Conservation (phyloP, 257 asterid genomes). For the Solanum stenotomum region DNA sequence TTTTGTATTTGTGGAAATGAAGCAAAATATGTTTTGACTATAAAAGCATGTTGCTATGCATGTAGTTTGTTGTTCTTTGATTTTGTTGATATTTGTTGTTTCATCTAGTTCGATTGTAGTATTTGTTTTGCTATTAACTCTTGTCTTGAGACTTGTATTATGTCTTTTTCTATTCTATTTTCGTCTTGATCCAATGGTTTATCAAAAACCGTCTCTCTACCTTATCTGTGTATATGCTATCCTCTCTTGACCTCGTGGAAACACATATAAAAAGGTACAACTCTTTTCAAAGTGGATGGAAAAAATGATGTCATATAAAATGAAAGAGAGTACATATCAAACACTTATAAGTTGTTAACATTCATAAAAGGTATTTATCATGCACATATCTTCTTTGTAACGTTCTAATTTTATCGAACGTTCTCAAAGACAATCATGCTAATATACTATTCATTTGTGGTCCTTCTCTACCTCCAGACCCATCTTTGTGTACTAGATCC, state of each 20-base stretch:
- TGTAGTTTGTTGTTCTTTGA: not conserved
- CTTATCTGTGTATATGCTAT: too few relatives aligned
- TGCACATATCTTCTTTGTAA: not conserved
- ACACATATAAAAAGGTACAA: not conserved
- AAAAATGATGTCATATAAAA: too few relatives aligned
- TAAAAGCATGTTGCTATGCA: not conserved
- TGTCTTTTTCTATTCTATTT: too few relatives aligned
- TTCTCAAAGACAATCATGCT: not conserved
- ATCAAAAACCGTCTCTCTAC: rapidly evolving
- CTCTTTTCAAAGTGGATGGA: too few relatives aligned
- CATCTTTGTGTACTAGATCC: too few relatives aligned
- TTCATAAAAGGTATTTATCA: not conserved
- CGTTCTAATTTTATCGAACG: too few relatives aligned
- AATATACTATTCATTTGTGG: not conserved
- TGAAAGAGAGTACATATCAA: too few relatives aligned
- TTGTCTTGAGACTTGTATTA: not conserved
- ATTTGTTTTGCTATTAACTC: not conserved
- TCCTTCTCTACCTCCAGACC: not conserved
- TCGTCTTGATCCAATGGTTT: too few relatives aligned
- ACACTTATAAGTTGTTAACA: rapidly evolving
- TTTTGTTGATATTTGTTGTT: too few relatives aligned
- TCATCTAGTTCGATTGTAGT: not conserved
- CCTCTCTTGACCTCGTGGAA: too few relatives aligned
- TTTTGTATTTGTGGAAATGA: not conserved
- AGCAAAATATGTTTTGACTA: not conserved